Base-by-base conservation (phyloP, 148 eudicot genomes). In the Gaultheria prostrata region DNA sequence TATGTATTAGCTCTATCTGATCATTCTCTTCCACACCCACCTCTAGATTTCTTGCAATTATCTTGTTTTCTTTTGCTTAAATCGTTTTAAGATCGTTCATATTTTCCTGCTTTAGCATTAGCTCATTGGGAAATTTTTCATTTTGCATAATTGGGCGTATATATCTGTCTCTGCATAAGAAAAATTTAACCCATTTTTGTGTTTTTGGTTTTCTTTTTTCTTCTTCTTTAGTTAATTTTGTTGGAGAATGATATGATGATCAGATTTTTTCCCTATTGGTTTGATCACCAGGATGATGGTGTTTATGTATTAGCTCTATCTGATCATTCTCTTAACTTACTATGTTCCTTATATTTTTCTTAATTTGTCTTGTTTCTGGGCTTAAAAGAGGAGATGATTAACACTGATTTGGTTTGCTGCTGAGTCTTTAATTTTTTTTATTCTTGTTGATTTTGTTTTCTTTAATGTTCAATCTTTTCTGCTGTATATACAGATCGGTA, bases 181-280 rank as follows among this genome's bases (percentile, higher is more conserved):
- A n/a, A 2, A 1, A 1, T n/a, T 6, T 57, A 20, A 20, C 26
- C 10, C 8, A 18, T 0, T n/a, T n/a, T 63, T 24, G 12, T 63
- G 15, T 1, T 67, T 12, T 67, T n/a, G n/a, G 11, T 6, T 67
- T 26, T 67, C 11, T 10, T 59, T 59, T 21, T 21, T 7, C 21
- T n/a, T 21, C 8, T 61, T 63, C 32, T 1, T 0, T 1, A 59
- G 8, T 17, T 6, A 63, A 63, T 10, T 10, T 21, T 21, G 69
- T 24, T 63, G 72, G 72, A 67, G 72, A 67, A 67, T 67, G 72
- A 67, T 11, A 30, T 67, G 72, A 67, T 4, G 72, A 67, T 67
- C 2, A 67, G 72, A 1, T 73, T 35, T 33, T 71, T 73, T 73
- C 78, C 78, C 78, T 76, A 76, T 45, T 76, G 51, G 73, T 75